A percentile compares a stretch with the other conserved stretches of the same genome.
Evolutionary conservation across 2,329 filamentous ascomycete genomes (phyloP).

Genomic region (Hypoxylon sp.): DNA sequence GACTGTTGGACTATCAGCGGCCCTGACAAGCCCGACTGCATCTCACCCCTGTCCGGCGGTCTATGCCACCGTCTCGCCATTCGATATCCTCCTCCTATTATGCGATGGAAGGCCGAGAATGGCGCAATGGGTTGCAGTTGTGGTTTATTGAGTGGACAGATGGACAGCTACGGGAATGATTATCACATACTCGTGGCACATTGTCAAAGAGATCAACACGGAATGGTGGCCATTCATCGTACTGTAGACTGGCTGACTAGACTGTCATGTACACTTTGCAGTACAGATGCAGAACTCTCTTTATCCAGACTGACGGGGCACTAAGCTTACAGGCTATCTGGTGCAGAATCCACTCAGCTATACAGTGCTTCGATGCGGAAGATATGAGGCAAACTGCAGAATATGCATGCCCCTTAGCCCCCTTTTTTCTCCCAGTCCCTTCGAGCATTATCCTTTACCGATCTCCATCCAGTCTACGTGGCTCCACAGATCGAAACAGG

Average conservation of each 20-base stretch:
- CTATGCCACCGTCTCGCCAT: slow-evolving; percentile 6
- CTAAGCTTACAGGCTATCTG: slow-evolving; percentile 4
- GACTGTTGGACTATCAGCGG: neutral
- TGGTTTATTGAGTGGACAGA: neutral
- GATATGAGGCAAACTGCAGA: neutral
- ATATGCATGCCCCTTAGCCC: neutral
- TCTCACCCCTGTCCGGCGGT: slow-evolving; percentile 4
- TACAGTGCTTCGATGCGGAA: neutral
- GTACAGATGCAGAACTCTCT: too few relatives aligned
- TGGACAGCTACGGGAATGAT: slow-evolving; percentile 13
- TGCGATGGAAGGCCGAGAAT: too few relatives aligned
- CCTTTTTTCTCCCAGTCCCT: neutral
- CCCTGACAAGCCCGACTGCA: slow-evolving; percentile 26
- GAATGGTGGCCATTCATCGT: neutral
- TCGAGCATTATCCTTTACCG: neutral
- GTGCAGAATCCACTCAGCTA: neutral
- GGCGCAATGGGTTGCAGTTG: slow-evolving; percentile 2
- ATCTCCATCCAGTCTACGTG: slow-evolving; percentile 17
- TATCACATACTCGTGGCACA: slow-evolving; percentile 33
- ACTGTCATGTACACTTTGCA: too few relatives aligned
- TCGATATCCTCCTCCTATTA: slow-evolving; percentile 1
- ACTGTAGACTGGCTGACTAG: neutral
- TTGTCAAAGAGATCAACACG: slow-evolving; percentile 1
- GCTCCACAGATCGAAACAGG: slow-evolving; percentile 18
- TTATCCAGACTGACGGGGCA: neutral